Percentiles rank a stretch among this genome's conserved stretches.
Conservation (phyloP, 2,329 filamentous ascomycete species). For the Aspergillus vadensis region DNA sequence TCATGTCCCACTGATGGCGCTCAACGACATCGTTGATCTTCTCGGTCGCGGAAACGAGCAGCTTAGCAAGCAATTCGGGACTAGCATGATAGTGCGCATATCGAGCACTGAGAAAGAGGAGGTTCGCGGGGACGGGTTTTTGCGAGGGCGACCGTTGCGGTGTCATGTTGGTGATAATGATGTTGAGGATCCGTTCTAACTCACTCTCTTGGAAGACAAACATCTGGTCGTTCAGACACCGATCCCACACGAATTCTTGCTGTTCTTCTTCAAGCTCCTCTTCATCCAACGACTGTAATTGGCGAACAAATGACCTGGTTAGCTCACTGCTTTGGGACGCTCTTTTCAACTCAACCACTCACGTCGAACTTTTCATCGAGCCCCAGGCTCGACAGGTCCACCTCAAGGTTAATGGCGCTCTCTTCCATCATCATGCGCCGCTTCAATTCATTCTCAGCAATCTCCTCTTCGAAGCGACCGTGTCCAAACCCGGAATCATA, state of each 20-base stretch:
- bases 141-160: conserved; percentile 94
- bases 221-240: conserved; percentile 97
- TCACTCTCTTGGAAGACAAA: conserved; percentile 98
- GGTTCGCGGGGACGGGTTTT: conserved; percentile 95
- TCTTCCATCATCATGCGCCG: conserved; percentile 97
- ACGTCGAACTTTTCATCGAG: conserved; percentile 95
- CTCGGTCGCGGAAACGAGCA: conserved; percentile 85
- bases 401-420: conserved; percentile 93
- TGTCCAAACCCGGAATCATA: conserved; percentile 91
- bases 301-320: not conserved
- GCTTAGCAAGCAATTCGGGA: conserved; percentile 74
- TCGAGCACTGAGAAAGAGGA: conserved; percentile 90
- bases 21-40: conserved; percentile 98
- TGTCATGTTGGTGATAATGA: conserved; percentile 97
- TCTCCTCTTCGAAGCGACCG: conserved; percentile 93
- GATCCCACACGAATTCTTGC: conserved; percentile 94
- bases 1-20: conserved; percentile 98
- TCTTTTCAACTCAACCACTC: conserved; percentile 33
- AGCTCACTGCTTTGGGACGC: not conserved
- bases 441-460: conserved; percentile 94
- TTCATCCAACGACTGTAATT: conserved; percentile 64
- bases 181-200: conserved; percentile 85
- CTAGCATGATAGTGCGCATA: conserved; percentile 97
- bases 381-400: conserved; percentile 91
- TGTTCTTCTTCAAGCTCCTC: conserved; percentile 86